A percentile compares a stretch with the other conserved stretches of the same genome.
phyloP scores from a whole-genome alignment of 768 basidiomycete species.

The Lyophyllum atratum region DNA sequence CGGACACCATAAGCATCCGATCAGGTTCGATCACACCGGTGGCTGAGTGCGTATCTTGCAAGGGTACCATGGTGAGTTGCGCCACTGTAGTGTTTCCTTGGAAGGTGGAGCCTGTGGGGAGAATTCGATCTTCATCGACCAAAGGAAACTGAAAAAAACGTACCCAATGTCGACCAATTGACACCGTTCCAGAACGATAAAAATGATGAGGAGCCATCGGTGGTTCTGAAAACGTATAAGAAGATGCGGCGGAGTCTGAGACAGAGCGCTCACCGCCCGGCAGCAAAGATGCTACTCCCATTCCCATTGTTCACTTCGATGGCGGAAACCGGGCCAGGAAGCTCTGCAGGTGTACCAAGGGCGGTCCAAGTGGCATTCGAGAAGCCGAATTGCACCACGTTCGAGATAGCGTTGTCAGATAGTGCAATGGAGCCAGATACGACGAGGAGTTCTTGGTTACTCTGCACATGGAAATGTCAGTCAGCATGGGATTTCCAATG shows the following conservation, averaged over 20 bases:
- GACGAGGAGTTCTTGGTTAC: slow-evolving; percentile 66
- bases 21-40: slow-evolving; percentile 79
- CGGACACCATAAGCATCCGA: slow-evolving; percentile 89
- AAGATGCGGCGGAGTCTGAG: not conserved
- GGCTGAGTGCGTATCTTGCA: slow-evolving; percentile 70
- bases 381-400: slow-evolving; percentile 75
- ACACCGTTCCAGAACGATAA: slow-evolving; percentile 84
- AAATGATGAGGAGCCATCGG: slow-evolving; percentile 68
- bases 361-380: slow-evolving; percentile 74
- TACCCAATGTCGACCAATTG: slow-evolving; percentile 72
- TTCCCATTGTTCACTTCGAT: slow-evolving; percentile 84
- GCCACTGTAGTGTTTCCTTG: slow-evolving; percentile 64
- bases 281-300: slow-evolving; percentile 83
- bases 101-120: slow-evolving; percentile 51
- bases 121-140: not conserved
- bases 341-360: slow-evolving; percentile 55
- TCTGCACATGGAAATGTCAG: slow-evolving; percentile 35
- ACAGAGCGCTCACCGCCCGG: slow-evolving; percentile 67
- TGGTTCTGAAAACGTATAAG: slow-evolving; percentile 37
- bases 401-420: slow-evolving; percentile 60
- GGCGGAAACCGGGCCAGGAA: slow-evolving; percentile 92
- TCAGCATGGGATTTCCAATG: slow-evolving; percentile 1
- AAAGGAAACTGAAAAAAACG: slow-evolving; percentile 14
- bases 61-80: slow-evolving; percentile 88
- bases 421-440: slow-evolving; percentile 81